phyloP scores from a whole-genome alignment of 805 yeast species.

The Saturnispora silvae region DNA sequence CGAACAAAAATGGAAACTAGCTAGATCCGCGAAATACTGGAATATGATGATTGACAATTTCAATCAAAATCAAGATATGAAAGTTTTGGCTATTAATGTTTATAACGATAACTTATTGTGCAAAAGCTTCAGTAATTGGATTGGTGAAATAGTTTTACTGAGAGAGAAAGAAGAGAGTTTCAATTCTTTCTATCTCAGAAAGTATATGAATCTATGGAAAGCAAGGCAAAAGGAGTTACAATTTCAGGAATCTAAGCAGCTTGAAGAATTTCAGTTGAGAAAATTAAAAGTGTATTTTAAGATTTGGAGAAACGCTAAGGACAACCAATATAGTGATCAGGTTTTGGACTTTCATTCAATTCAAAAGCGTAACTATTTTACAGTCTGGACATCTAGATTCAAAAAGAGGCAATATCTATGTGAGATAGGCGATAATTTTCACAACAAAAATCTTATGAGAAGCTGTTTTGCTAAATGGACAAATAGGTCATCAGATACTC shows the following conservation, averaged over 20 bases:
- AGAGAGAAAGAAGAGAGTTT: background rate
- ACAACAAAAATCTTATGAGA: background rate
- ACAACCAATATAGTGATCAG: conserved; percentile 1
- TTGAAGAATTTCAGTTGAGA: background rate
- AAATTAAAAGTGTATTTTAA: background rate
- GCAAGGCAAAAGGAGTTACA: background rate
- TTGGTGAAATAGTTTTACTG: background rate
- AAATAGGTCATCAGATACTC: background rate
- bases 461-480: background rate
- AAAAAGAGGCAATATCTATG: background rate
- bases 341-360: background rate
- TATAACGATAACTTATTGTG: conserved; percentile 1
- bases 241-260: background rate
- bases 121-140: conserved; percentile 1
- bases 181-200: background rate
- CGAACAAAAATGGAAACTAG: conserved; percentile 1
- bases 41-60: background rate
- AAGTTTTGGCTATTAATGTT: background rate
- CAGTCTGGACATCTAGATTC: conserved; percentile 2
- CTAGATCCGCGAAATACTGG: background rate
- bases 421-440: background rate
- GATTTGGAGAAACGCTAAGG: conserved; percentile 4
- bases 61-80: background rate
- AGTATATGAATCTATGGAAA: background rate
- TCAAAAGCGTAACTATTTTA: background rate